Evolutionary conservation across 2,329 filamentous ascomycete genomes (phyloP), one percentile per base, ranked within the genome.

Genomic region (Sarocladiaceae sp.): DNA sequence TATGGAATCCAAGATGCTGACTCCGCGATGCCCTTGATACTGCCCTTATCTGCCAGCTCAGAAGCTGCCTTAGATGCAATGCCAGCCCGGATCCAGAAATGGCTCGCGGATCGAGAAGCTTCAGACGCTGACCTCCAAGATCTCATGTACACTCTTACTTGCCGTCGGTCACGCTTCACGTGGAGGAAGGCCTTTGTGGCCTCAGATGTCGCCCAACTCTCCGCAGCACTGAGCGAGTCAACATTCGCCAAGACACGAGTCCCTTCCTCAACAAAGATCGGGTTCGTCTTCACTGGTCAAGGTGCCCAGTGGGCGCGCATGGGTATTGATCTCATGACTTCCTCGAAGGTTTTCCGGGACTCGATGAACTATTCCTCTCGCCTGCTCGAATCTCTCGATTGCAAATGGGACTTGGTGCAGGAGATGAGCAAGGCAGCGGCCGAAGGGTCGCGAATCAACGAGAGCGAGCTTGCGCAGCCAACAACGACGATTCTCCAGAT

Each of bases 401-500:
- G 60, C 19, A 46, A 3, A 48, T 54, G 45, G n/a, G 26, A 4
- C 24, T 18, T 4, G 41, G 45, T 4, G 46, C 41, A 2, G 26
- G 39, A 13, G n/a, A 42, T 3, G 47, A 49, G n/a, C n/a, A n/a
- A n/a, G n/a, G 6, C 15, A 12, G 33, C 19, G 9, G 12, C 37
- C 1, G 44, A 53, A 1, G 18, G 7, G n/a, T 62, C 59, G 2
- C 47, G 40, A 9, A 58, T 72, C 35, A 56, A 58, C 35, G 41
- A 63, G 24, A 65, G 69, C 1, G 56, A 69, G 37, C 62, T 72
- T 45, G 66, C 62, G n/a, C 67, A 72, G 50, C 68, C 69, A 41
- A 48, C 58, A 5, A 70, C 63, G 48, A 71, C 68, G 0, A 68
- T 71, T 0, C 50, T 77, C 2, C 74, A 78, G 51, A 54, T 78